Evolutionary conservation across 2,329 filamentous ascomycete genomes (phyloP).

Genomic region (Hypoxylon sp.): DNA sequence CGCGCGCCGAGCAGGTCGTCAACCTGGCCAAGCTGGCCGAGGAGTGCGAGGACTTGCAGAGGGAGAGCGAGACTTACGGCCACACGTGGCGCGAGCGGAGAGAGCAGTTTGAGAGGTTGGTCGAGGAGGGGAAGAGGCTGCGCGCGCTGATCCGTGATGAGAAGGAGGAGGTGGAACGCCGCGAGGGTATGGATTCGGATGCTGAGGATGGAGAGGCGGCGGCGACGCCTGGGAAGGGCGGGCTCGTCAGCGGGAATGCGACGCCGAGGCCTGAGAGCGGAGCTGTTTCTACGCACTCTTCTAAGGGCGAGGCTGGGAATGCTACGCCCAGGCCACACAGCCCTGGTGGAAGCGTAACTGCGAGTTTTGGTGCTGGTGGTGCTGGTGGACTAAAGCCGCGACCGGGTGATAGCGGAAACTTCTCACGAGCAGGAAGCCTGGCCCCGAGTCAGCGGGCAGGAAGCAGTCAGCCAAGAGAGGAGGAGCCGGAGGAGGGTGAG

Average conservation of each 20-base stretch:
- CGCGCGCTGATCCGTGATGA: conserved; percentile 90
- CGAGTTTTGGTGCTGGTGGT: neutral
- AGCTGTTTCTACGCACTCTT: conserved; percentile 4
- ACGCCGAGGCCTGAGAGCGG: conserved; percentile 21
- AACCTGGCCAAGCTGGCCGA: conserved; percentile 86
- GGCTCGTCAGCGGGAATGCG: conserved; percentile 64
- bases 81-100: conserved; percentile 87
- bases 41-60: conserved; percentile 89
- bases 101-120: conserved; percentile 89
- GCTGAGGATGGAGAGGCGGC: conserved; percentile 70
- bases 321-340: conserved; percentile 58
- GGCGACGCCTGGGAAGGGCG: conserved; percentile 64
- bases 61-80: conserved; percentile 85
- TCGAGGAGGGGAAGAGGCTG: conserved; percentile 91
- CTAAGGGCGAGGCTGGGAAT: conserved; percentile 52
- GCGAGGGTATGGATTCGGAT: conserved; percentile 84
- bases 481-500: conserved; percentile 58
- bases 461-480: conserved; percentile 55
- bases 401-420: conserved; percentile 44
- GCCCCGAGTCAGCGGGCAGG: conserved; percentile 52
- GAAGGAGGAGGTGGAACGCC: conserved; percentile 92
- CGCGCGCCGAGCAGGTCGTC: conserved; percentile 85
- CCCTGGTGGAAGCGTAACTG: conserved; percentile 47
- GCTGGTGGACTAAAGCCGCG: conserved; percentile 46
- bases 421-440: conserved; percentile 56